phyloP scores from a whole-genome alignment of 257 asterid species.

The Jacaranda copaia region DNA sequence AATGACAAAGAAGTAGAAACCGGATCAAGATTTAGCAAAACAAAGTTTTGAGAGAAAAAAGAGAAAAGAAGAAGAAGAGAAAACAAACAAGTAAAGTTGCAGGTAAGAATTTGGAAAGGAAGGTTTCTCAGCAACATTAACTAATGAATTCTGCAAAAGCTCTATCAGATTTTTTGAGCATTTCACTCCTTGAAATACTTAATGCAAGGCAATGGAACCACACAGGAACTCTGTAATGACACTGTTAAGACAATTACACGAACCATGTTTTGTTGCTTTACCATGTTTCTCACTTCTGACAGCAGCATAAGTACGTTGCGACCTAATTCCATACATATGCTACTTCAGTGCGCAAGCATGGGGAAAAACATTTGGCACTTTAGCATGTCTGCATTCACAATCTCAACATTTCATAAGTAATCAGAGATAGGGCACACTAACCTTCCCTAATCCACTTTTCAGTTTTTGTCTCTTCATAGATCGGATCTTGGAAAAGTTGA shows the following conservation, averaged over 20 bases:
- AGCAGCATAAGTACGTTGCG: slow-evolving; percentile 12
- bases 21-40: slow-evolving; percentile 24
- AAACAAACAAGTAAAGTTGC: neutral
- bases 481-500: slow-evolving; percentile 58
- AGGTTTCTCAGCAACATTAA: slow-evolving; percentile 25
- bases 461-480: slow-evolving; percentile 67
- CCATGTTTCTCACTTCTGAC: slow-evolving; percentile 29
- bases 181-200: neutral
- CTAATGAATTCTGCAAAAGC: slow-evolving; percentile 14
- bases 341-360: slow-evolving; percentile 15
- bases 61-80: neutral
- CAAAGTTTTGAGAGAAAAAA: neutral
- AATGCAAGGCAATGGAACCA: slow-evolving; percentile 19
- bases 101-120: slow-evolving; percentile 17
- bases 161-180: neutral
- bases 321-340: slow-evolving; percentile 23
- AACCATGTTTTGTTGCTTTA: slow-evolving; percentile 16
- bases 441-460: slow-evolving; percentile 80
- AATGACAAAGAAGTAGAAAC: slow-evolving; percentile 29
- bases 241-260: neutral
- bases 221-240: neutral
- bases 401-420: slow-evolving; percentile 26
- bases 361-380: slow-evolving; percentile 10
- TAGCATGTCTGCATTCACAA: slow-evolving; percentile 27
- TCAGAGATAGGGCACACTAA: slow-evolving; percentile 36